Conservation (phyloP, 148 eudicot genomes). For the Mesembryanthemum crystallinum region DNA sequence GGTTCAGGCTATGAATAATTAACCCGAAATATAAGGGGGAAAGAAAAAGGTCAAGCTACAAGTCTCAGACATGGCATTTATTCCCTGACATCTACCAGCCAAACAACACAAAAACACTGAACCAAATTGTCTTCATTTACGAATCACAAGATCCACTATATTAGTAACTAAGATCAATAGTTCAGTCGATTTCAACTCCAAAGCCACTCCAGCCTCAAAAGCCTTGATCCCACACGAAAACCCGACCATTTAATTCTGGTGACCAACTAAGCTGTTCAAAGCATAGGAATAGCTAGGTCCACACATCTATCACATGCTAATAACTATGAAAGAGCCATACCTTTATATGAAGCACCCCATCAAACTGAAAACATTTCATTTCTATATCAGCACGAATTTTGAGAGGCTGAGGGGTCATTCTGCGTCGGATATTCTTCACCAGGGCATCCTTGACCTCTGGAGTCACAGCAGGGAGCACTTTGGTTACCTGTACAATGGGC, state of each 20-base stretch:
- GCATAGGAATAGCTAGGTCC: not conserved
- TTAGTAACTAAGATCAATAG: not conserved
- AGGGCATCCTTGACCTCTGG: slow-evolving; percentile 87
- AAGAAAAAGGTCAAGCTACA: too few relatives aligned
- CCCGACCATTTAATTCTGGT: not conserved
- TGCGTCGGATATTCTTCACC: slow-evolving; percentile 70
- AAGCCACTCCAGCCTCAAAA: not conserved
- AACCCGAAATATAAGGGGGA: not conserved
- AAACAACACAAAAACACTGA: not conserved
- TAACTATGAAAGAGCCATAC: slow-evolving; percentile 29
- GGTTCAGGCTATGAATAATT: not conserved
- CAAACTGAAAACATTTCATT: slow-evolving; percentile 94
- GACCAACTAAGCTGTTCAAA: not conserved
- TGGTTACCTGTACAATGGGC: slow-evolving; percentile 50
- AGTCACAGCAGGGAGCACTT: slow-evolving; percentile 79
- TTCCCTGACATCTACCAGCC: not conserved
- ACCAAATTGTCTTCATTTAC: not conserved
- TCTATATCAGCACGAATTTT: slow-evolving; percentile 98
- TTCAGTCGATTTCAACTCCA: not conserved
- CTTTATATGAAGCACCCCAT: slow-evolving; percentile 97
- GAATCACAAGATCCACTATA: not conserved
- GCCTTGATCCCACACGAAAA: not conserved
- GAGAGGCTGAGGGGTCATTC: slow-evolving; percentile 99
- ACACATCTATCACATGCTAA: not conserved
- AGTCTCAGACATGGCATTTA: not conserved